These are phyloP conservation scores for Spathaspora passalidarum DNA, from an alignment of 805 yeast species.

Conservation along the genomic window DNA sequence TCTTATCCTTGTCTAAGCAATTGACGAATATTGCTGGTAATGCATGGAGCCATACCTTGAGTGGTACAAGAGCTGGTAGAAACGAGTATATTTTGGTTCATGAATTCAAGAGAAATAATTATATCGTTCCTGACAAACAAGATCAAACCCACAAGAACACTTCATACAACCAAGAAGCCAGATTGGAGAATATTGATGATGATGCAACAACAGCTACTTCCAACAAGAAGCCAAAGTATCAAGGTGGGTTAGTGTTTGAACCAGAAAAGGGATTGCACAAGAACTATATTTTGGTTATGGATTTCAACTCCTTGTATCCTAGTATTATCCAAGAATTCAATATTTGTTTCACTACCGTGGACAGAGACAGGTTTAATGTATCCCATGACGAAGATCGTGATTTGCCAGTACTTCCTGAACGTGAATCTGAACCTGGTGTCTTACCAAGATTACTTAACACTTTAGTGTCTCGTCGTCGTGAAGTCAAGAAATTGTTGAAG, in stretches of 20 bases:
- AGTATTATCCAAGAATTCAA: constrained; percentile 96
- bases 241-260: constrained; percentile 94
- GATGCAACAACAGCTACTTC: constrained; percentile 49
- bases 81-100: constrained; percentile 90
- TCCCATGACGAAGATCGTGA: constrained; percentile 52
- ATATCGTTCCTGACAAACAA: constrained; percentile 85
- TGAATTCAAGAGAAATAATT: constrained; percentile 79
- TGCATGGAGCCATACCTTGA: constrained; percentile 92
- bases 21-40: constrained; percentile 93
- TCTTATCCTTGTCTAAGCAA: constrained; percentile 84
- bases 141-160: constrained; percentile 38
- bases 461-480: constrained; percentile 87
- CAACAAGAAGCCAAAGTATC: constrained; percentile 68
- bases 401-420: constrained; percentile 66
- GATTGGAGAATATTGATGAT: constrained; percentile 35
- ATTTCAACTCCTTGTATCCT: constrained; percentile 95
- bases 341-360: constrained; percentile 95
- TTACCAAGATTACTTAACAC: constrained; percentile 80
- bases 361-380: constrained; percentile 49
- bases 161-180: constrained; percentile 31
- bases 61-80: constrained; percentile 95
- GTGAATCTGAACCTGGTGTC: constrained; percentile 61
- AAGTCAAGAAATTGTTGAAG: constrained; percentile 82
- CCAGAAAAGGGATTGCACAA: constrained; percentile 95
- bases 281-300: constrained; percentile 89